These are phyloP conservation scores for Hypoxylon sp. DNA, from an alignment of 2,329 filamentous ascomycete species.

Conservation along the genomic window DNA sequence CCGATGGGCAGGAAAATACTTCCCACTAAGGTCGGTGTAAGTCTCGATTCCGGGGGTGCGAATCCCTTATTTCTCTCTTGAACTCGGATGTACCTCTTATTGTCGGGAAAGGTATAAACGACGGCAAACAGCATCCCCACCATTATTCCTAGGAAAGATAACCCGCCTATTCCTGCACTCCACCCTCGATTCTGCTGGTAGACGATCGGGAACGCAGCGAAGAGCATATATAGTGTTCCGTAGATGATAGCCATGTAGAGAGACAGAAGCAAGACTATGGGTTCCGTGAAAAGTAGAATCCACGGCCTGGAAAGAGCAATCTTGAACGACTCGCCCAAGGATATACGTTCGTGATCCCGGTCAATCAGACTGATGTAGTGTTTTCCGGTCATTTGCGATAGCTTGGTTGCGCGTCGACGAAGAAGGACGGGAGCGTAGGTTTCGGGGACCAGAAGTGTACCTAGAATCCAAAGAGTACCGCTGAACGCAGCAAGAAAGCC, in stretches of 20 bases:
- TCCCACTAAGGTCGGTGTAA: conserved; percentile 70
- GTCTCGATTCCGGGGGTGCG: conserved; percentile 72
- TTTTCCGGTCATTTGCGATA: conserved; percentile 64
- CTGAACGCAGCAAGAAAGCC: conserved; percentile 71
- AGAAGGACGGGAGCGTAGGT: conserved; percentile 69
- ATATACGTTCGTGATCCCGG: conserved; percentile 51
- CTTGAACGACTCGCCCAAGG: conserved; percentile 61
- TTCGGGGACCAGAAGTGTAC: conserved; percentile 63
- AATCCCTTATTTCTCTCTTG: conserved; percentile 60
- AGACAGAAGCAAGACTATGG: conserved; percentile 73
- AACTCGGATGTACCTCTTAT: conserved; percentile 61
- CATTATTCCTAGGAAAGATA: conserved; percentile 74
- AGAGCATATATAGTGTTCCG: conserved; percentile 67
- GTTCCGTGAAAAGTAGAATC: conserved; percentile 75
- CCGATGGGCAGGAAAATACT: conserved; percentile 60
- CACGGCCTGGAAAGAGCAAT: conserved; percentile 71
- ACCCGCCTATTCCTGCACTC: conserved; percentile 67
- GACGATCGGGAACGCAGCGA: conserved; percentile 71
- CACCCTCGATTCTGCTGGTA: conserved; percentile 69
- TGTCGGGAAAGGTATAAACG: conserved; percentile 64
- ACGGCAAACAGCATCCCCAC: conserved; percentile 72
- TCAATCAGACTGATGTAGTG: conserved; percentile 65
- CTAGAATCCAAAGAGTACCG: conserved; percentile 65
- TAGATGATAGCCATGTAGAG: conserved; percentile 73
- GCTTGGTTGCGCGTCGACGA: conserved; percentile 60